phyloP scores from a whole-genome alignment of 768 basidiomycete species.

The Trichaptum fuscoviolaceum region DNA sequence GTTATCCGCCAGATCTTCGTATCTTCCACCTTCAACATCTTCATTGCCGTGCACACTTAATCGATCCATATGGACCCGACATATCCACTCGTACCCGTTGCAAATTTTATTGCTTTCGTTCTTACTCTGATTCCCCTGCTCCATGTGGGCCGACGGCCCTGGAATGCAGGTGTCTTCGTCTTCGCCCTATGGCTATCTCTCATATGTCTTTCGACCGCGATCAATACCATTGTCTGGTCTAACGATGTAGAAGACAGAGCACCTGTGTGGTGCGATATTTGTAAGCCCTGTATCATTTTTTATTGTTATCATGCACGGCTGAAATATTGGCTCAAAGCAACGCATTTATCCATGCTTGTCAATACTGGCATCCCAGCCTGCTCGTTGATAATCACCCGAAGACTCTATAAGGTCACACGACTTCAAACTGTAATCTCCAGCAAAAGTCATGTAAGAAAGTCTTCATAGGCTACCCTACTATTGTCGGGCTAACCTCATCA shows the following conservation, averaged over 20 bases:
- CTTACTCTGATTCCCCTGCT: constrained; percentile 45
- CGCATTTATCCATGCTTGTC: constrained; percentile 29
- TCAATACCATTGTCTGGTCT: constrained; percentile 35
- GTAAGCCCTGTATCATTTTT: constrained; percentile 26
- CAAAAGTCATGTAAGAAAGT: not conserved
- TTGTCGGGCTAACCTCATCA: too few species aligned
- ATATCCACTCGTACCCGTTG: constrained; percentile 30
- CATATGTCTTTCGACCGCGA: constrained; percentile 18
- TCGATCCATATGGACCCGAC: constrained; percentile 11
- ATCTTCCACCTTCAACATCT: too few species aligned
- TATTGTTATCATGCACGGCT: not conserved
- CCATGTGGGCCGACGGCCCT: constrained; percentile 32
- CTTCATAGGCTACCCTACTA: not conserved
- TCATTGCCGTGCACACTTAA: too few species aligned
- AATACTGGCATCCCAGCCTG: constrained; percentile 33
- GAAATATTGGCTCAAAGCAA: constrained; percentile 23
- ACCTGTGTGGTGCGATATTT: constrained; percentile 53
- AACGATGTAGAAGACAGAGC: constrained; percentile 23
- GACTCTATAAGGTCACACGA: constrained; percentile 44
- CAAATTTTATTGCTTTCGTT: constrained; percentile 35
- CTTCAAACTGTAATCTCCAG: constrained; percentile 18
- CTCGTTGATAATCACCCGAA: constrained; percentile 42
- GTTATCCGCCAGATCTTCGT: too few species aligned
- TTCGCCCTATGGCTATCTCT: constrained; percentile 17
- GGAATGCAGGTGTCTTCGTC: constrained; percentile 29